Base-by-base conservation (phyloP, 2,329 filamentous ascomycete species). In the Arthroderma sp. region DNA sequence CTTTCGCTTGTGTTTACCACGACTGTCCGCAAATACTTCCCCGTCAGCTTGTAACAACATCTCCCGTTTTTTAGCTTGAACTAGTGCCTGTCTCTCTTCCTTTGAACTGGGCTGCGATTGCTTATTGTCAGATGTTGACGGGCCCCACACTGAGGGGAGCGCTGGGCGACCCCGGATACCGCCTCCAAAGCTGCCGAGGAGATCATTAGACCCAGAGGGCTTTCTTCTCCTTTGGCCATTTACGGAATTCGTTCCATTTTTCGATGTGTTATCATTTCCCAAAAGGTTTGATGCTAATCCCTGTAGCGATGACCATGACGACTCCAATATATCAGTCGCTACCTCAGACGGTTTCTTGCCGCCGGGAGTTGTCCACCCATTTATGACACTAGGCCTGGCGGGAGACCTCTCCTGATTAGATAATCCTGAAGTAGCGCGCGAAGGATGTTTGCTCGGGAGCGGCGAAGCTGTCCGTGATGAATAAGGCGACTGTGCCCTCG, bases 291-390 rank as follows among this genome's bases (percentile, higher is more conserved):
- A 70, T n/a, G 69, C 68, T 37, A 71, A 50, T 33, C 60, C 66
- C 52, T 70, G 66, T 39, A 71, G 54, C 10, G 68, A 70, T n/a
- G 67, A 66, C 68, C 68, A 72, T 4, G 66, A 63, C 28, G 64
- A 62, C 46, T 68, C 67, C 50, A 69, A 58, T 43, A 69, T 60
- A 51, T 63, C 60, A 39, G 60, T 29, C 29, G 45, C 47, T 38
- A 50, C 45, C 9, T 41, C 47, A 29, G 41, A 8, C 9, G 42
- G 10, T 7, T 39, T 47, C 15, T 41, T 46, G 4, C 40, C 29
- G 6, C 38, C 11, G 3, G 32, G 32, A 5, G 34, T 38, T 32
- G 43, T 31, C 43, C 37, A 40, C 11, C 39, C 40, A 31, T 37
- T 36, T 30, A 29, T 37, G 27, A 38, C 29, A 11, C 38, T 36